phyloP scores from a whole-genome alignment of 345 rosid species.

The Eutrema japonicum region DNA sequence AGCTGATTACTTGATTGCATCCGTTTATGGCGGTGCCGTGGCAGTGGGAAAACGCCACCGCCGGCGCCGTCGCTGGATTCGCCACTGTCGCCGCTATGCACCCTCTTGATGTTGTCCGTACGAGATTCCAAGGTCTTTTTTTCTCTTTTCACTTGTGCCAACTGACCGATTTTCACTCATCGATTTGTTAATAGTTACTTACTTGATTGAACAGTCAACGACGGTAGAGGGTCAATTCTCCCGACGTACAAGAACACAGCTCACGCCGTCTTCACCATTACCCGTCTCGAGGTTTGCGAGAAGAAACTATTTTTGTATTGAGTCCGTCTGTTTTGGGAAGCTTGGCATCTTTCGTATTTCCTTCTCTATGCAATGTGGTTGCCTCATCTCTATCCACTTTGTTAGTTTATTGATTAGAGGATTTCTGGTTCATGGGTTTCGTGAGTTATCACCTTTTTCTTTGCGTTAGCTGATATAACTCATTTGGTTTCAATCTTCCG shows the following conservation, averaged over 20 bases:
- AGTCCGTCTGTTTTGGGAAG: neutral
- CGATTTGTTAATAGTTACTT: slow-evolving; percentile 15
- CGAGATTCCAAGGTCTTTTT: slow-evolving; percentile 81
- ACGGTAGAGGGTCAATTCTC: slow-evolving; percentile 65
- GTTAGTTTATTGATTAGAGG: neutral
- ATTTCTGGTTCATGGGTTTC: neutral
- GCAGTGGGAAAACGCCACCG: slow-evolving; percentile 92
- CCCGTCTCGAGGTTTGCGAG: slow-evolving; percentile 68
- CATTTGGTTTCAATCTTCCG: slow-evolving; percentile 17
- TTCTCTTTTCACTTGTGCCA: neutral
- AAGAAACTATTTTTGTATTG: slow-evolving; percentile 4
- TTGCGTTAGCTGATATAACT: neutral
- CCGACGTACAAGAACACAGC: slow-evolving; percentile 83
- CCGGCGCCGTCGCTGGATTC: slow-evolving; percentile 90
- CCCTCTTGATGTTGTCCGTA: slow-evolving; percentile 93
- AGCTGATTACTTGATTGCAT: neutral
- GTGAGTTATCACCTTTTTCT: neutral
- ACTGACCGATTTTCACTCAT: slow-evolving; percentile 1
- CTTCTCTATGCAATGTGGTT: slow-evolving; percentile 9
- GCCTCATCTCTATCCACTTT: neutral
- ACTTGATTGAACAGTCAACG: slow-evolving; percentile 58
- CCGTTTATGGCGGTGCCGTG: slow-evolving; percentile 42
- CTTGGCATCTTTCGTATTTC: neutral
- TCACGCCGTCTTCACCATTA: slow-evolving; percentile 75
- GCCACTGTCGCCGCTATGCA: slow-evolving; percentile 82